Evolutionary conservation across 192 early-diverging fungal genomes (phyloP), one percentile per base, ranked within the genome.

Genomic region (Podochytrium sp.): DNA sequence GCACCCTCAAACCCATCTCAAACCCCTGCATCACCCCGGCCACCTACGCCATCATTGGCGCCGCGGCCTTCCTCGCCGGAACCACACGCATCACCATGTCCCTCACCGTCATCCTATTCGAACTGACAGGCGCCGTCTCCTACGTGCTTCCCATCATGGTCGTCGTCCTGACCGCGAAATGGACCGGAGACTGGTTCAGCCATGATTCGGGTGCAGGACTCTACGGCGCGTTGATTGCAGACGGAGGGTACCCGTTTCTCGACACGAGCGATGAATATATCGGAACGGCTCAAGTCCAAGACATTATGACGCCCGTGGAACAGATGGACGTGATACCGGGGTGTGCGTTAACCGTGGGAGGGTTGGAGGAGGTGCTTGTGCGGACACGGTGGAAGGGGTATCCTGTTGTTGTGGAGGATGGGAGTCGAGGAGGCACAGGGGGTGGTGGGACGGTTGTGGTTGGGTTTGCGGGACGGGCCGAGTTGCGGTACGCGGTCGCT

Each of bases 31-130:
- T 99, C 16, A 96, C 93, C 1, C 97, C 95, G 2, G 97, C 96
- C 23, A 94, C 92, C 0, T 99, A 99, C 78, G 95, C 96, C 37
- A 80, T 97, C 70, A 82, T 98, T 39, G 97, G 97, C 27, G 95
- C 97, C 1, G 95, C 95, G 0, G 96, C 95, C 1, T 88, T 92
- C 3, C 81, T 98, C 66, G 89, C 86, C 43, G 95, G 95, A 2
- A 91, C 95, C 12, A 96, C 95, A 80, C 90, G 92, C 71, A 92
- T 93, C 67, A 94, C 95, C n/a, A 80, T 87, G 39, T 80, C 80
- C 2, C 66, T 85, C 37, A 94, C 95, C 0, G 96, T 99, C 10
- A 98, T 99, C 77, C 97, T 98, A 95, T 99, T 98, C 81, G 98
- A 99, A 76, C 81, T 99, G 65, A 99, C 98, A 0, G 96, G 96